Base-by-base conservation (phyloP, 2,329 filamentous ascomycete genomes). In the Microcyclosporella mali region DNA sequence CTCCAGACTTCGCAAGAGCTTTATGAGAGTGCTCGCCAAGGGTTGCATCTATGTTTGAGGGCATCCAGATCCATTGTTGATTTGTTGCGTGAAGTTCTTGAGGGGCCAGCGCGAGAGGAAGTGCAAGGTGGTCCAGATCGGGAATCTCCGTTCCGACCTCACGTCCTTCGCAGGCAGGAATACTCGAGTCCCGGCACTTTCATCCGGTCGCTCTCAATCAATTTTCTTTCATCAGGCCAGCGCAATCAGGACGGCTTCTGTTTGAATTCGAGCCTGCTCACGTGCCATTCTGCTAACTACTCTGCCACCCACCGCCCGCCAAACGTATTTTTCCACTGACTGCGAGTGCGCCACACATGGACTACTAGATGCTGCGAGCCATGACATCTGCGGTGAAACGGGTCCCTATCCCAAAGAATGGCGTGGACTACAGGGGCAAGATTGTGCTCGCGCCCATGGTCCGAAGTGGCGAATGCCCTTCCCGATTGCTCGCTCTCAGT, bases 361-460 rank as follows among this genome's bases (percentile, higher is more conserved):
- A 25, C 49, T 39, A 27, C 40, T 44, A 40, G 37, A 39, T 52
- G 49, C 39, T 57, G 36, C 52, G 52, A 37, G 52, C 58, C 50
- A 64, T 65, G 61, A 60, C 58, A 41, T 47, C 51, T 30, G 57
- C 60, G 10, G 51, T 54, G 14, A 60, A 84, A 62, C 80, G 74
- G 61, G 85, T 95, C 29, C 83, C 88, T 39, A 94, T 95, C 53
- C 90, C 90, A 52, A 77, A 74, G 48, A 85, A 84, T 65, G 90
- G 90, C 39, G 88, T 95, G 59, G 88, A 95, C 71, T 97, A 95
- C 68, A 80, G 90, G 56, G 85, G 85, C 67, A 95, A 94, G 67
- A 70, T 97, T 52, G 92, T 97, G 33, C 83, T 98, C 51, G 92
- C 92, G 49, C 92, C 92, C 31, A 98, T 98, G 92, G 59, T 62